phyloP scores from a whole-genome alignment of 31 red algal genomes.

The Odonthalia washingtoniensis region DNA sequence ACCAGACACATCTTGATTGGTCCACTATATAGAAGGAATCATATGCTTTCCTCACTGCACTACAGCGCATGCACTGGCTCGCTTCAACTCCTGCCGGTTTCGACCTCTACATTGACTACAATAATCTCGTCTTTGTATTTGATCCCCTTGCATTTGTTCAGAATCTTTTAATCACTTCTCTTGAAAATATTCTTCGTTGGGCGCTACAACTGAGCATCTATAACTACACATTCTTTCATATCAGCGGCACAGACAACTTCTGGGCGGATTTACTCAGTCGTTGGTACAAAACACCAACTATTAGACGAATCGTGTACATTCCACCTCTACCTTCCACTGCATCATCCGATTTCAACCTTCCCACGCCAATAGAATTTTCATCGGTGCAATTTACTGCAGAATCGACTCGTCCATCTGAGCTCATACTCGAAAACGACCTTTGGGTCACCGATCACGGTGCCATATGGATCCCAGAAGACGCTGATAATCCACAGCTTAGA shows the following conservation, averaged over 20 bases:
- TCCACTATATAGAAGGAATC: not conserved
- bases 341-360: not conserved
- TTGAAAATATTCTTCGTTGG: not conserved
- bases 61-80: constrained; percentile 4
- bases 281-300: not conserved
- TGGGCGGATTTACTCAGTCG: constrained; percentile 14
- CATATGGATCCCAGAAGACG: not conserved
- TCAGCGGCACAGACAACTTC: not conserved
- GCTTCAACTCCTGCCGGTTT: not conserved
- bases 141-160: not conserved
- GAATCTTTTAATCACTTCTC: not conserved
- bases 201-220: not conserved
- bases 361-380: not conserved
- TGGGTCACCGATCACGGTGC: not conserved
- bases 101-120: constrained; percentile 1
- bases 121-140: constrained; percentile 4
- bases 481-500: not conserved
- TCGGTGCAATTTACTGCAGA: not conserved
- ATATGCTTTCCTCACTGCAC: not conserved
- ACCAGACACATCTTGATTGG: not conserved
- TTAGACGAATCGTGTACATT: not conserved
- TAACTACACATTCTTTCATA: not conserved
- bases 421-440: not conserved
- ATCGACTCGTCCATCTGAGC: not conserved
- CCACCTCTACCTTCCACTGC: not conserved